Base-by-base conservation (phyloP, 805 yeast genomes). In the Zygosaccharomyces lentus region DNA sequence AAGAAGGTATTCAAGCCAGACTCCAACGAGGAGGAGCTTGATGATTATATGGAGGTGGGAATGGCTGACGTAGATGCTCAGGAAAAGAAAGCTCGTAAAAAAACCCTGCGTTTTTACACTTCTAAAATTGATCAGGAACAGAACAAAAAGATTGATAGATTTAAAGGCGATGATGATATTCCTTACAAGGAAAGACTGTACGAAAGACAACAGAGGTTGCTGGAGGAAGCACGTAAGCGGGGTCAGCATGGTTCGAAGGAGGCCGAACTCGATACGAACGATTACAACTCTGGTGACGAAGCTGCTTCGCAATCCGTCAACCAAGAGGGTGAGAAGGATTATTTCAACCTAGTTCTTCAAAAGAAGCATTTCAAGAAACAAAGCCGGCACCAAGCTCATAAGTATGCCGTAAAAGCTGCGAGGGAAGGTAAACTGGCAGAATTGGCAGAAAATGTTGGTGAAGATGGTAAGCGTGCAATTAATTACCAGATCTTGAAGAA, bases 401-500 rank as follows among this genome's bases (percentile, higher is more conserved):
- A 72, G 23, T 69, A 68, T 23, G 96, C 96, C 2, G 78, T 78
- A 6, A 70, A 73, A 48, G 96, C 96, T 1, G 87, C 93, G 9
- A 82, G 81, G 58, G 89, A 85, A 51, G 98, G 97, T 37, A 83
- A 79, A 52, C 69, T 91, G 53, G 84, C 81, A 8, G 95, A 88
- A 58, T 67, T 83, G 43, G 87, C 84, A 49, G 74, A 75, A 46
- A 49, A 52, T 15, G 62, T 81, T 24, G 96, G 82, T 42, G 82
- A 76, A 15, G 82, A 81, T 54, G 97, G 96, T 42, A 93, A 93
- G 73, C 84, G 99, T 63, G 98, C 97, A 1, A 76, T 93, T 59
- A 88, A 86, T 65, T 93, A 84, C 71, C 98, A 91, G 73, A 93
- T 93, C 52, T 75, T 87, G 70, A 93, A 91, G 78, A 93, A 93